phyloP scores from a whole-genome alignment of 2,329 filamentous ascomycete genomes.

The Raffaelea ambrosiae region DNA sequence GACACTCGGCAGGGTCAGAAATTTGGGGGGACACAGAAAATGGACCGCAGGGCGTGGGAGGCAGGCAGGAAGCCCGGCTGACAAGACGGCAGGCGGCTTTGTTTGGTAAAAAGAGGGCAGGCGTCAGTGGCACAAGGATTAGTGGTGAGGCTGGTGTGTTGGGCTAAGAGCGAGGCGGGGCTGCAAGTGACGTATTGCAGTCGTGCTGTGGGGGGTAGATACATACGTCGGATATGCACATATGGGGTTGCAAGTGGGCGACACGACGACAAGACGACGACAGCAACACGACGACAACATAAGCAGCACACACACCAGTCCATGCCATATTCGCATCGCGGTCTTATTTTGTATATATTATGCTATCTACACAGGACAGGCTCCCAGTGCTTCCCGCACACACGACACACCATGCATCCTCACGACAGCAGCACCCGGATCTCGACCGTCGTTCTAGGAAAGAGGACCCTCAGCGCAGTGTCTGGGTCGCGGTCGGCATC shows the following conservation, averaged over 20 bases:
- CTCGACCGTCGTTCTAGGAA: conserved; percentile 52
- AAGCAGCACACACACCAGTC: too few species aligned
- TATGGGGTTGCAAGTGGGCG: background rate
- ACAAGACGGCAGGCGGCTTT: background rate
- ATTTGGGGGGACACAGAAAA: background rate
- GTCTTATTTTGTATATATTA: background rate
- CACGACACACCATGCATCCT: background rate
- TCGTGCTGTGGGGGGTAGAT: background rate
- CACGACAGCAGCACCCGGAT: conserved; percentile 51
- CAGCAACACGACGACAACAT: too few species aligned
- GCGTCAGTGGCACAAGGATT: background rate
- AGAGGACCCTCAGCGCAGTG: conserved; percentile 31
- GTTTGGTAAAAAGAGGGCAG: too few species aligned
- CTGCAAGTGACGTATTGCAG: conserved; percentile 11
- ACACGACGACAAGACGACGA: too few species aligned
- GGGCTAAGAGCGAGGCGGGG: conserved; percentile 5
- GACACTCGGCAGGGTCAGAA: too few species aligned
- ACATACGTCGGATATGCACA: background rate
- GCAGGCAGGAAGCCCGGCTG: background rate
- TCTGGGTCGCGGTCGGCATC: conserved; percentile 17
- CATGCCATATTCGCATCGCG: too few species aligned
- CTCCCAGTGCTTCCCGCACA: too few species aligned
- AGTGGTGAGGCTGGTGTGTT: background rate
- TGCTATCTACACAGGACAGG: background rate
- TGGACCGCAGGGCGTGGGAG: too few species aligned